Conservation (phyloP, 306 rosid genomes). For the Pyrus communis region DNA sequence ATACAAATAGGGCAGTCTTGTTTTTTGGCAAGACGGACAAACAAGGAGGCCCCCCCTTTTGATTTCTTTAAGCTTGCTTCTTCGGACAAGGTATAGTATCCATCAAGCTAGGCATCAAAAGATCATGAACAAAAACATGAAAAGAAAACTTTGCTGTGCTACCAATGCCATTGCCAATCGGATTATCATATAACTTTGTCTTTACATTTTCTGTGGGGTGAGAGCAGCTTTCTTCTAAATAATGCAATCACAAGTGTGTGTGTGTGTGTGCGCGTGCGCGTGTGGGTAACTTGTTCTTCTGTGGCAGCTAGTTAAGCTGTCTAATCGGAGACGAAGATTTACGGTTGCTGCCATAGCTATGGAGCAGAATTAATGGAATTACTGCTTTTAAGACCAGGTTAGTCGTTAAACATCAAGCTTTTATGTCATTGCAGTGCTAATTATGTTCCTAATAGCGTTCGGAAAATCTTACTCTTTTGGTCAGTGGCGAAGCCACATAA, state of each 20-base stretch:
- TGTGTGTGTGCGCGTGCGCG: not conserved
- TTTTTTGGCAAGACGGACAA: constrained; percentile 46
- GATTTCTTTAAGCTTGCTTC: constrained; percentile 61
- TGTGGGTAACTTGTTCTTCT: constrained; percentile 16
- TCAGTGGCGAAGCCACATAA: too few species aligned
- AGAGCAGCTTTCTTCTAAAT: constrained; percentile 23
- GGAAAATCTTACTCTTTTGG: not conserved
- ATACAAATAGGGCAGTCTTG: constrained; percentile 32
- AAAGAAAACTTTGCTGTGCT: constrained; percentile 16
- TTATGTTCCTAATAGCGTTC: not conserved
- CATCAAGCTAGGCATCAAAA: constrained; percentile 70
- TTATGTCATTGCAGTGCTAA: not conserved
- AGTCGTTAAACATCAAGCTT: not conserved
- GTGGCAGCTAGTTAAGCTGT: constrained; percentile 22
- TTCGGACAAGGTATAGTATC: constrained; percentile 82
- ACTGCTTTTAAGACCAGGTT: constrained; percentile 26
- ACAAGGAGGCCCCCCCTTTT: constrained; percentile 53
- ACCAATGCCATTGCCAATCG: constrained; percentile 14
- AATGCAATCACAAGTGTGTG: constrained; percentile 30
- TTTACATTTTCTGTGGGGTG: constrained; percentile 48
- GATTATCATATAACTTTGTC: constrained; percentile 59
- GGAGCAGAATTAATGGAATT: constrained; percentile 8
- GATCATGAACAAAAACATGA: constrained; percentile 44
- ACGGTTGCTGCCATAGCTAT: constrained; percentile 28
- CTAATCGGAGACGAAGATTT: constrained; percentile 26